Evolutionary conservation across 1,284 basidiomycete species (phyloP).

Genomic region (Kalmanozyma brasiliensis): DNA sequence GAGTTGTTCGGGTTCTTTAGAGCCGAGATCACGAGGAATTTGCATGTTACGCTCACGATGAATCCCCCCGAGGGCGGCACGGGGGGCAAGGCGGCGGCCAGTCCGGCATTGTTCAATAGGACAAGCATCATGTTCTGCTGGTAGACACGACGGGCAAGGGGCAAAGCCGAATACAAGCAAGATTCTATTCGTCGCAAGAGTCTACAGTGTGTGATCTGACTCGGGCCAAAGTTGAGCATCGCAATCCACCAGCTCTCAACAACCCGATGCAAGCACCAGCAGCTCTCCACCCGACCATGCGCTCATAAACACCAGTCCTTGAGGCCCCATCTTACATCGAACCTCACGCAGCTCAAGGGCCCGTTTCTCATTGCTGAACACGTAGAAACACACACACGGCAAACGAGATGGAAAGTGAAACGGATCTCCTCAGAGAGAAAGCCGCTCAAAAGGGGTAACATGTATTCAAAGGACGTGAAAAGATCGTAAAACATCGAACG

Average conservation of each 20-base stretch:
- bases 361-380: background rate
- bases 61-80: constrained; percentile 96
- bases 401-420: background rate
- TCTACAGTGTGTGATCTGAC: no score
- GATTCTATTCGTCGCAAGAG: no score
- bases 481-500: background rate
- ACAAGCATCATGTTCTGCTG: constrained; percentile 60
- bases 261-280: no score
- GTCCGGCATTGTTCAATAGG: constrained; percentile 72
- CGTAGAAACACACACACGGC: background rate
- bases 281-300: no score
- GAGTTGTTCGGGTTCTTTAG: constrained; percentile 63
- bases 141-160: constrained; percentile 9
- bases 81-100: constrained; percentile 93
- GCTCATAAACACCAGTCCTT: no score
- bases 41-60: constrained; percentile 85
- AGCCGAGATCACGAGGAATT: constrained; percentile 54
- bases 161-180: background rate
- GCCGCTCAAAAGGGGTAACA: constrained; percentile 4
- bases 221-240: no score
- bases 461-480: constrained; percentile 11
- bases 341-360: background rate
- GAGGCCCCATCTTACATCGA: background rate
- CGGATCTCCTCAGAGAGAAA: background rate
- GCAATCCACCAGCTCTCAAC: no score